Evolutionary conservation across 352 stramenopile genomes (phyloP).

Genomic region (Phytophthora meadii): DNA sequence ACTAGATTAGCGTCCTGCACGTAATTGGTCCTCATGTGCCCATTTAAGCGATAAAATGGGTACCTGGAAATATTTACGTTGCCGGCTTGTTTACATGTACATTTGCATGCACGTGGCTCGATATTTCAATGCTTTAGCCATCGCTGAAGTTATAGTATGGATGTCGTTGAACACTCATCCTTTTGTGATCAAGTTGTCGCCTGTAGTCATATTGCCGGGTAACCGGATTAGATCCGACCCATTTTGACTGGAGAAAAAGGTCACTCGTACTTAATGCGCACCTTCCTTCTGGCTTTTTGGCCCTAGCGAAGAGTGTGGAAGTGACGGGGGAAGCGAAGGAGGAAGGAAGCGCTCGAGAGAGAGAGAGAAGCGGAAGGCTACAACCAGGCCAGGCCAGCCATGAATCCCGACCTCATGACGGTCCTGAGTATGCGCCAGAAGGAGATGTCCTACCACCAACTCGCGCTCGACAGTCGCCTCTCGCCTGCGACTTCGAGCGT

Average conservation of each 20-base stretch:
- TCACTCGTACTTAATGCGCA: conserved; percentile 23
- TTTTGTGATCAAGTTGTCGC: too few species aligned
- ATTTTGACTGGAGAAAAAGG: too few species aligned
- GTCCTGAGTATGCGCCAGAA: conserved; percentile 86
- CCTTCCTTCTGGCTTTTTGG: conserved; percentile 22
- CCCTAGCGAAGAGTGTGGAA: conserved; percentile 41
- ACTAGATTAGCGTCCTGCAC: conserved; percentile 7
- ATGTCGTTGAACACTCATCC: too few species aligned
- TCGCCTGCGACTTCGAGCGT: conserved; percentile 15
- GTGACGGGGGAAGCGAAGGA: conserved; percentile 44
- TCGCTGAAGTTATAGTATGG: too few species aligned
- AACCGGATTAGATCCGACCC: too few species aligned
- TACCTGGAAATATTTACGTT: neutral
- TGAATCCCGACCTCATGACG: conserved; percentile 72
- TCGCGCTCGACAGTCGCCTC: conserved; percentile 41
- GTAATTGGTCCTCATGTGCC: neutral
- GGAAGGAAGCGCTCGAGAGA: conserved; percentile 7
- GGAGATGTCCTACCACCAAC: conserved; percentile 82
- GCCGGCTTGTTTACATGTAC: neutral
- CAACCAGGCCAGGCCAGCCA: conserved; percentile 27
- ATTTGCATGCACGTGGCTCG: too few species aligned
- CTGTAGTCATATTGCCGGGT: too few species aligned
- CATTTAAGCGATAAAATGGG: neutral
- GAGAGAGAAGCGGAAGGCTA: conserved; percentile 9
- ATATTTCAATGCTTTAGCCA: too few species aligned